Evolutionary conservation across 495 filamentous ascomycete genomes (phyloP).

Genomic region (Penicillium waksmanii): DNA sequence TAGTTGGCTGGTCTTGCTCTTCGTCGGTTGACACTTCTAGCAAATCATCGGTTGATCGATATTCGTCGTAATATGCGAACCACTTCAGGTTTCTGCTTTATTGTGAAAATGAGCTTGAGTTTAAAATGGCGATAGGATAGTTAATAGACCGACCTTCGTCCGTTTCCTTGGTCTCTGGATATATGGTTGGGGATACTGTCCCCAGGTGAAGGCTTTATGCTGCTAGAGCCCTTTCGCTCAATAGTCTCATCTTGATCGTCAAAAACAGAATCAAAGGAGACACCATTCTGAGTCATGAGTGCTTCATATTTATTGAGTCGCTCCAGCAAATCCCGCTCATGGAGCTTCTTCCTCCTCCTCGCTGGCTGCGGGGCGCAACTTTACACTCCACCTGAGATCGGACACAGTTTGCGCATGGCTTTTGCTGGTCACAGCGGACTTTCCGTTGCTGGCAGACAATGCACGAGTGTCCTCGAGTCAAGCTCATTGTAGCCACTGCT

Average conservation of each 20-base stretch:
- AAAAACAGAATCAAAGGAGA: slow-evolving; percentile 28
- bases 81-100: slow-evolving; percentile 15
- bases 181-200: not conserved
- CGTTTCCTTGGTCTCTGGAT: not conserved
- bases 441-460: slow-evolving; percentile 39
- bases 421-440: slow-evolving; percentile 40
- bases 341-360: slow-evolving; percentile 24
- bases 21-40: slow-evolving; percentile 64
- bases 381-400: slow-evolving; percentile 32
- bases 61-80: slow-evolving; percentile 27
- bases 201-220: not conserved
- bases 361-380: slow-evolving; percentile 25
- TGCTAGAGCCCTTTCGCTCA: not conserved
- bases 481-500: slow-evolving; percentile 2
- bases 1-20: slow-evolving; percentile 56
- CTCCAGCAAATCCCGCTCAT: slow-evolving; percentile 24
- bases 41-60: slow-evolving; percentile 15
- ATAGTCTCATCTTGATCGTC: not conserved
- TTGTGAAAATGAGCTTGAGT: not conserved
- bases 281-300: slow-evolving; percentile 30
- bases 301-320: slow-evolving; percentile 33
- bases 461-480: slow-evolving; percentile 22
- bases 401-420: slow-evolving; percentile 37
- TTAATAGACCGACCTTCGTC: not conserved
- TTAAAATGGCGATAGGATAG: too few species aligned